These are phyloP conservation scores for Phoenix dactylifera DNA, from an alignment of 176 grass and related monocot species.

Conservation along the genomic window DNA sequence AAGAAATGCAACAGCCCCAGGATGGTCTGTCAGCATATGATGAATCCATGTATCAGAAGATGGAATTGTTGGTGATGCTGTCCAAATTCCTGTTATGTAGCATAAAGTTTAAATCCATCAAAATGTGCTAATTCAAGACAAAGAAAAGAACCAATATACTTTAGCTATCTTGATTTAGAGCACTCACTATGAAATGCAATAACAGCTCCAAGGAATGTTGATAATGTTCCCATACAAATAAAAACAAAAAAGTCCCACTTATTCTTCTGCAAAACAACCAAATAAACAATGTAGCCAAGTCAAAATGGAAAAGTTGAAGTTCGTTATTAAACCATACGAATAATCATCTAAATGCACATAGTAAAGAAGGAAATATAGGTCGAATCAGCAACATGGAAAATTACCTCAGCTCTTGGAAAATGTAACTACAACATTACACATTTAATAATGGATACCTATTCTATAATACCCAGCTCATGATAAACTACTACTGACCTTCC, in stretches of 20 bases:
- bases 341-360: too few species aligned
- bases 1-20: slow-evolving; percentile 67
- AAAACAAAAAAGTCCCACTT: slow-evolving; percentile 91
- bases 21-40: slow-evolving; percentile 70
- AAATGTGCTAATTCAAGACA: slow-evolving; percentile 15
- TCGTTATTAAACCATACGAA: too few species aligned
- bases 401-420: too few species aligned
- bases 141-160: background rate
- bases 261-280: slow-evolving; percentile 60
- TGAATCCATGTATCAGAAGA: slow-evolving; percentile 67
- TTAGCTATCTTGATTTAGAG: slow-evolving; percentile 3
- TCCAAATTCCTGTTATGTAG: slow-evolving; percentile 59
- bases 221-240: slow-evolving; percentile 69
- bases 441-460: too few species aligned
- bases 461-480: too few species aligned
- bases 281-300: background rate
- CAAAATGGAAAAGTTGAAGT: background rate
- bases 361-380: too few species aligned
- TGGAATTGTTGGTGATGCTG: slow-evolving; percentile 42
- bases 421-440: too few species aligned
- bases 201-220: slow-evolving; percentile 47
- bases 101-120: slow-evolving; percentile 7
- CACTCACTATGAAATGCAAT: slow-evolving; percentile 72
- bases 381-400: too few species aligned
- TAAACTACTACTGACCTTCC: slow-evolving; percentile 47